Percentiles rank a stretch among this genome's conserved stretches.
Conservation (phyloP, 2,329 filamentous ascomycete species). For the Mycosphaerella arachidis region DNA sequence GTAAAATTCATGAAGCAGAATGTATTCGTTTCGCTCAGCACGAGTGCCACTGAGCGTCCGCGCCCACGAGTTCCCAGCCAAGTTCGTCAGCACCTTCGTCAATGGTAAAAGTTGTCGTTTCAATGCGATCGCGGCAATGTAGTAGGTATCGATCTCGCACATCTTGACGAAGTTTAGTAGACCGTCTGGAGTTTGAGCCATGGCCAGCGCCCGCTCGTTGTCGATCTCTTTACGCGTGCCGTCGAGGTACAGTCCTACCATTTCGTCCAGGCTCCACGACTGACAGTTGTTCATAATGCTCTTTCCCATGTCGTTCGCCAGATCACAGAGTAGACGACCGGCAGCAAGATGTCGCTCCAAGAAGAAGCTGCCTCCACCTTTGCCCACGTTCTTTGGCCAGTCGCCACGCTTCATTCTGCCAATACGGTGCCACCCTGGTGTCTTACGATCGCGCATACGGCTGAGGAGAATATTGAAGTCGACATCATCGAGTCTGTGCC, state of each 20-base stretch:
- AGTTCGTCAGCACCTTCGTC: conserved; percentile 90
- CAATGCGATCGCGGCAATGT: conserved; percentile 84
- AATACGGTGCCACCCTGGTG: conserved; percentile 89
- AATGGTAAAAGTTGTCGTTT: conserved; percentile 87
- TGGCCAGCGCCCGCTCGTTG: conserved; percentile 78
- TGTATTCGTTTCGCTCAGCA: conserved; percentile 97
- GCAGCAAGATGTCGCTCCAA: conserved; percentile 85
- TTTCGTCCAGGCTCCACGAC: conserved; percentile 96
- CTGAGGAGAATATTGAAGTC: conserved; percentile 89
- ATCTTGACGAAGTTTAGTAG: conserved; percentile 91
- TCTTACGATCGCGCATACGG: conserved; percentile 83
- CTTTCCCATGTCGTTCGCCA: conserved; percentile 95
- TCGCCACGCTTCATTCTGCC: conserved; percentile 76
- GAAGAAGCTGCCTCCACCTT: conserved; percentile 84
- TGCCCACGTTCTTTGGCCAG: conserved; percentile 85
- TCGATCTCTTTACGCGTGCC: conserved; percentile 78
- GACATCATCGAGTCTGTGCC: conserved; percentile 94
- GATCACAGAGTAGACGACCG: conserved; percentile 84
- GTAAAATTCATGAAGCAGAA: conserved; percentile 94
- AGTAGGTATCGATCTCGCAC: conserved; percentile 92
- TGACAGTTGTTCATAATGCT: conserved; percentile 96
- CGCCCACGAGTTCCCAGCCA: conserved; percentile 97
- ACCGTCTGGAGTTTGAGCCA: conserved; percentile 73
- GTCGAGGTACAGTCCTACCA: conserved; percentile 86
- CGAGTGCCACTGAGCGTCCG: conserved; percentile 91